Evolutionary conservation across 805 yeast species (phyloP).

Genomic region (Millerozyma miso): DNA sequence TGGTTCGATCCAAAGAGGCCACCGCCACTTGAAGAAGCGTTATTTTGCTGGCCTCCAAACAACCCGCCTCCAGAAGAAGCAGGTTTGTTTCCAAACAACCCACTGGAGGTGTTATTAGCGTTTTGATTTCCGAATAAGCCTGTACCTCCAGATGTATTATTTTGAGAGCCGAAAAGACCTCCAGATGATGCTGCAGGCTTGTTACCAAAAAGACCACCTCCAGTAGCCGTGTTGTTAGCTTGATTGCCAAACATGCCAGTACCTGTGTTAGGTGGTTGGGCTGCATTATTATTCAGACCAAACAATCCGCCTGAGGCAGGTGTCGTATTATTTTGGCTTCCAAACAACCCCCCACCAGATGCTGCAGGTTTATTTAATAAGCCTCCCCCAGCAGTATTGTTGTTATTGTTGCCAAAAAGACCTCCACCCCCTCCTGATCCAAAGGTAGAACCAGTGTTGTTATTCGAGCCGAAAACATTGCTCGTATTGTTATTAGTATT

Average conservation of each 20-base stretch:
- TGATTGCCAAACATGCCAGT: constrained; percentile 11
- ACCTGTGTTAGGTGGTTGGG: constrained; percentile 3
- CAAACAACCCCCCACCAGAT: constrained; percentile 23
- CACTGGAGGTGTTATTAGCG: constrained; percentile 15
- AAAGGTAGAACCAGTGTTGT: constrained; percentile 14
- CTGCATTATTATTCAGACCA: constrained; percentile 17
- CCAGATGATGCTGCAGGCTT: constrained; percentile 19
- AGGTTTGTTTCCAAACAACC: constrained; percentile 21
- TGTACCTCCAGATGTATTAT: constrained; percentile 6
- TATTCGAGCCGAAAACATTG: constrained; percentile 34
- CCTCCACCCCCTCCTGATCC: constrained; percentile 13
- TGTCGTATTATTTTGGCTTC: constrained; percentile 10
- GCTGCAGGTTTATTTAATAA: constrained; percentile 18
- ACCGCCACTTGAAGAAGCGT: constrained; percentile 10
- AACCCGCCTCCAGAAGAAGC: constrained; percentile 14
- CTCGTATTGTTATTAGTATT: constrained; percentile 7
- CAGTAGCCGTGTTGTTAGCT: constrained; percentile 4
- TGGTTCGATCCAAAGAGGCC: constrained; percentile 22
- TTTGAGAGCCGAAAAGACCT: constrained; percentile 25
- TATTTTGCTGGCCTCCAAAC: constrained; percentile 12
- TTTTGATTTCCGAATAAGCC: constrained; percentile 12
- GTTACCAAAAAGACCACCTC: constrained; percentile 15
- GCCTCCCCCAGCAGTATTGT: constrained; percentile 14
- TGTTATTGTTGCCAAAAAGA: constrained; percentile 14
- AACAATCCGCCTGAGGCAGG: constrained; percentile 23